Conservation (phyloP, 306 rosid species). For the Cucumis sativus region DNA sequence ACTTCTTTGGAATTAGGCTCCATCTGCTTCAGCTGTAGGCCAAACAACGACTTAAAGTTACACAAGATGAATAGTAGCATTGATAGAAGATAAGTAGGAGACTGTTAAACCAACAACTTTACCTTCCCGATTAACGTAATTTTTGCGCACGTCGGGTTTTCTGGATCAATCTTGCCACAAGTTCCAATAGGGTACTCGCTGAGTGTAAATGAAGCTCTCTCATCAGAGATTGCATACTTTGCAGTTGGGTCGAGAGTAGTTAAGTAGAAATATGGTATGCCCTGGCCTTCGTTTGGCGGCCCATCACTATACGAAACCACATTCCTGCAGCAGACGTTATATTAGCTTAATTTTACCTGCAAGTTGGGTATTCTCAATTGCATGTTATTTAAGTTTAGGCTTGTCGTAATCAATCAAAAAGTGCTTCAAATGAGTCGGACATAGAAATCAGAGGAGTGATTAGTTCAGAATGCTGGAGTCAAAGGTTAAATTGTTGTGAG, state of each 20-base stretch:
- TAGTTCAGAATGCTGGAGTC: background rate
- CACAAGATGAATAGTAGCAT: background rate
- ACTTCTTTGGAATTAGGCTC: constrained; percentile 42
- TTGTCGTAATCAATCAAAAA: background rate
- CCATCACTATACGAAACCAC: constrained; percentile 91
- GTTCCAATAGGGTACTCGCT: constrained; percentile 81
- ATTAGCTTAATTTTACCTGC: background rate
- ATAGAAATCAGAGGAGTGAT: background rate
- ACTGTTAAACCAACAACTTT: background rate
- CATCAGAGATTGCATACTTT: constrained; percentile 43
- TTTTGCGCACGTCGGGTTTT: constrained; percentile 83
- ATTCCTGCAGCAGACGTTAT: constrained; percentile 36
- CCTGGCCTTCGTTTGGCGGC: constrained; percentile 41
- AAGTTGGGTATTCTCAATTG: background rate
- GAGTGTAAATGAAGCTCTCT: constrained; percentile 64
- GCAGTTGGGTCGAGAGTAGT: constrained; percentile 86
- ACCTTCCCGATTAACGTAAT: constrained; percentile 82
- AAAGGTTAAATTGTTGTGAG: no score
- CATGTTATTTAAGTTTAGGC: background rate
- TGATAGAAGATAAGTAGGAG: background rate
- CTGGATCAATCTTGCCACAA: constrained; percentile 71
- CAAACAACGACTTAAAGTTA: background rate
- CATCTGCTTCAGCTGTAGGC: constrained; percentile 55
- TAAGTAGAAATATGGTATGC: constrained; percentile 85
- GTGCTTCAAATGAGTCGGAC: background rate